Evolutionary conservation across 495 filamentous ascomycete species (phyloP), one percentile per base, ranked within the genome.

Genomic region (Aspergillus haitiensis): DNA sequence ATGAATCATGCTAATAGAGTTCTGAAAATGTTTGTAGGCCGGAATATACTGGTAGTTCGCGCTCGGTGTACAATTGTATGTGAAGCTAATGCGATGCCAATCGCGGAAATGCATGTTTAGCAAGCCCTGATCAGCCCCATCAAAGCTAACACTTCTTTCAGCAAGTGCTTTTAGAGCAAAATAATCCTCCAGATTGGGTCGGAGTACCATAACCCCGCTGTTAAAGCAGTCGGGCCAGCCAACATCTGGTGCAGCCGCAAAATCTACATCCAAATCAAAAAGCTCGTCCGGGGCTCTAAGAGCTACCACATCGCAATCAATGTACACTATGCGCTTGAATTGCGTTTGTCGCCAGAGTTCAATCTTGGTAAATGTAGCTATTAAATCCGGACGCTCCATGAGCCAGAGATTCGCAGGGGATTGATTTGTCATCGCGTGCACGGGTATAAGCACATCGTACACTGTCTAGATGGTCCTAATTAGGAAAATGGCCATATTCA

Each of bases 141-240:
- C 94, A 66, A 99, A 99, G 65, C 92, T 96, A 70, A 91, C 89
- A 51, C 92, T 92, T 36, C 87, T 77, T 61, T 91, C 82, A 32
- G 95, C 93, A 72, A 97, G 82, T 51, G 89, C 88, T 59, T 84
- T 79, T 66, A 99, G 80, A 27, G 91, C 88, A 68, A 88, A 87
- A 72, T 94, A 97, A 59, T 95, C 92, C 54, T 87, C 87, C 81
- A 91, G 75, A 71, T 96, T 90, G 15, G 94, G 94, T 31, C 83
- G 88, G 46, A 98, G 73, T 45, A 89, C 90, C 90, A 99, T 94
- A 52, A 99, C 81, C 58, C 94, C 94, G 47, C 90, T 93, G 77
- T 99, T 99, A 82, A 99, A 99, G 61, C 91, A 84, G 76, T 99
- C 94, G 34, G 94, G 94, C 95, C 95, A 99, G 66, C 94, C 94